These are phyloP conservation scores for Globisporangium alternatum DNA, from an alignment of 352 stramenopile genomes.

Conservation along the genomic window DNA sequence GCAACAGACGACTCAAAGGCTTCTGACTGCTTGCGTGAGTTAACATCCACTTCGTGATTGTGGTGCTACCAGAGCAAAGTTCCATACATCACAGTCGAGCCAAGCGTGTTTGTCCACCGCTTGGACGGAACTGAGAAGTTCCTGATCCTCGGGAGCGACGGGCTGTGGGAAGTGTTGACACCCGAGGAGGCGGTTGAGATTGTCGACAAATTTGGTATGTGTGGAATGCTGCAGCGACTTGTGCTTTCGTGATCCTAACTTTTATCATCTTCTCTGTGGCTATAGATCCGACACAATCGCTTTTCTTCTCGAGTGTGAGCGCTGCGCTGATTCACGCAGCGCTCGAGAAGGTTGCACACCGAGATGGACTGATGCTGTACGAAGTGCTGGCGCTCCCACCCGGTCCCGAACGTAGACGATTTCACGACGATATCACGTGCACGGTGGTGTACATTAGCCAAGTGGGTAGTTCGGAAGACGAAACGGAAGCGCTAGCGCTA, in stretches of 20 bases:
- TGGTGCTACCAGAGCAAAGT: slow-evolving; percentile 56
- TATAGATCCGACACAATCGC: slow-evolving; percentile 36
- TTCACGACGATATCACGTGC: slow-evolving; percentile 82
- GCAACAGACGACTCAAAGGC: slow-evolving; percentile 22
- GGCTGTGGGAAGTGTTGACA: slow-evolving; percentile 78
- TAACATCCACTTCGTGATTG: neutral
- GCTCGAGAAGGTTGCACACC: slow-evolving; percentile 65
- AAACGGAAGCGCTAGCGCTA: slow-evolving; percentile 8
- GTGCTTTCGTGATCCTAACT: neutral
- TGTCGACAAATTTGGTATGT: slow-evolving; percentile 65
- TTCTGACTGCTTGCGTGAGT: neutral
- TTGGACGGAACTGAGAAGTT: slow-evolving; percentile 60
- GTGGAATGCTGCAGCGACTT: neutral
- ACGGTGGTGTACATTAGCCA: slow-evolving; percentile 65
- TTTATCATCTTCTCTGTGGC: neutral
- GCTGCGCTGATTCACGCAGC: slow-evolving; percentile 65
- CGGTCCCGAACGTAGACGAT: slow-evolving; percentile 45
- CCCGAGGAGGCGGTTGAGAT: slow-evolving; percentile 62
- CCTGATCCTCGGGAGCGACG: slow-evolving; percentile 79
- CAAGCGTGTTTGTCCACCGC: slow-evolving; percentile 46
- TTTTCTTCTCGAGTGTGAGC: slow-evolving; percentile 57
- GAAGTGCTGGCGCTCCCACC: slow-evolving; percentile 56
- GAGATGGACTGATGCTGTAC: slow-evolving; percentile 67
- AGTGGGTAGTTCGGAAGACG: slow-evolving; percentile 9
- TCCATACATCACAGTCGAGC: slow-evolving; percentile 74